Base-by-base conservation (phyloP, 2,329 filamentous ascomycete genomes). In the Colletotrichum spinosum region DNA sequence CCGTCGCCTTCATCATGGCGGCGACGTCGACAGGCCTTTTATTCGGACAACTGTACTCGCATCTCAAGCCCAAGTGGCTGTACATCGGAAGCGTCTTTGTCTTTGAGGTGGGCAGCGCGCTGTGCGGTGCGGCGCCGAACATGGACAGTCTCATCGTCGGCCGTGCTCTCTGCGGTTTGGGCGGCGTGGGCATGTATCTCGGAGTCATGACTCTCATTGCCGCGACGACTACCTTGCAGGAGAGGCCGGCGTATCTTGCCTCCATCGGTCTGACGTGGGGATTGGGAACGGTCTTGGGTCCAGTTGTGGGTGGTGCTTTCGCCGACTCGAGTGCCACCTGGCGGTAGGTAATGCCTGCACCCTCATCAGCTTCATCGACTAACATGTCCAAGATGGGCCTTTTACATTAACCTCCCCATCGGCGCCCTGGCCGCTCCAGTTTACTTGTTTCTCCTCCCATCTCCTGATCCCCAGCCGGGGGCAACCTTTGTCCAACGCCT, bases 321-420 rank as follows among this genome's bases (percentile, higher is more conserved):
- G 72, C 76, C 2, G 78, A 80, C 35, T 76, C 70, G 7, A 68
- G 71, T 3, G 79, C 76, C 1, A 76, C 74, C 1, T 83, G 81
- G 81, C 65, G 81, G 65, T 56, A 15, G 46, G 51, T 34, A 6
- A 25, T 2, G n/a, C 41, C n/a, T 15, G 39, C 0, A 2, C 37
- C 2, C 11, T 9, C 6, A 12, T 42, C 1, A 35, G n/a, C 8
- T 35, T 10, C 13, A 34, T 1, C 13, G 10, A 25, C 58, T 65
- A 2, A 65, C 45, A 1, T 8, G 4, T 0, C 13, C 2, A 4
- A 65, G 63, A 3, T 81, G 76, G 76, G 73, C 74, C 1, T 81
- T 81, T 55, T 88, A 88, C 67, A 83, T 87, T 71, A 87, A 87
- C 64, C 74, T 87, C 6, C 74, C 83, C 52, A 81, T 81, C n/a